phyloP scores from a whole-genome alignment of 768 basidiomycete species.

The Amanita polypyramis region DNA sequence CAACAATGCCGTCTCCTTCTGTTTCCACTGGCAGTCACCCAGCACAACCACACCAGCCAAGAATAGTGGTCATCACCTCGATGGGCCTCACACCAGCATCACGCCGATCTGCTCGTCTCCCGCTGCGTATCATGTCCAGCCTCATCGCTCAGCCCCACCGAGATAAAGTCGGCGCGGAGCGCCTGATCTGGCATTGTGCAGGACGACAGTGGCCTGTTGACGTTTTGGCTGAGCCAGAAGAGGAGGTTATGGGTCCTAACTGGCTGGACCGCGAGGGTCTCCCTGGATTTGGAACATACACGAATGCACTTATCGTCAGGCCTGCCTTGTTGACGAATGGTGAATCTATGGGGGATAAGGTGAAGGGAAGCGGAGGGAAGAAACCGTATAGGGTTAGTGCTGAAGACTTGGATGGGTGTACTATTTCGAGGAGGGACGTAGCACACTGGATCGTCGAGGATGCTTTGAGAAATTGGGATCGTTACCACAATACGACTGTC shows the following conservation, averaged over 20 bases:
- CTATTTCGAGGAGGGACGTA: constrained; percentile 53
- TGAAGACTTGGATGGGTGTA: constrained; percentile 33
- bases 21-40: too few relatives aligned
- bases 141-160: constrained; percentile 35
- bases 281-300: constrained; percentile 32
- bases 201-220: constrained; percentile 39
- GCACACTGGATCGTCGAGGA: constrained; percentile 30
- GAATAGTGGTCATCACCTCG: constrained; percentile 44
- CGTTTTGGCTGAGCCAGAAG: constrained; percentile 26
- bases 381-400: constrained; percentile 33
- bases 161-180: constrained; percentile 56
- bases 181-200: constrained; percentile 32
- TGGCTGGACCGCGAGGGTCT: constrained; percentile 35
- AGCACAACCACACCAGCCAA: constrained; percentile 23
- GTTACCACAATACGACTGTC: too few relatives aligned
- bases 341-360: constrained; percentile 30
- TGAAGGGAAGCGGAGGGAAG: constrained; percentile 13
- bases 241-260: constrained; percentile 29
- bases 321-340: constrained; percentile 54
- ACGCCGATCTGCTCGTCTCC: constrained; percentile 34
- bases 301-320: constrained; percentile 38
- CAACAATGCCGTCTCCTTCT: constrained; percentile 48
- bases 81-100: constrained; percentile 38
- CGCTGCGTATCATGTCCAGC: constrained; percentile 31
- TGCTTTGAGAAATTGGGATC: too few relatives aligned